phyloP scores from a whole-genome alignment of 2,329 filamentous ascomycete species.

The Curvularia verruculosa region DNA sequence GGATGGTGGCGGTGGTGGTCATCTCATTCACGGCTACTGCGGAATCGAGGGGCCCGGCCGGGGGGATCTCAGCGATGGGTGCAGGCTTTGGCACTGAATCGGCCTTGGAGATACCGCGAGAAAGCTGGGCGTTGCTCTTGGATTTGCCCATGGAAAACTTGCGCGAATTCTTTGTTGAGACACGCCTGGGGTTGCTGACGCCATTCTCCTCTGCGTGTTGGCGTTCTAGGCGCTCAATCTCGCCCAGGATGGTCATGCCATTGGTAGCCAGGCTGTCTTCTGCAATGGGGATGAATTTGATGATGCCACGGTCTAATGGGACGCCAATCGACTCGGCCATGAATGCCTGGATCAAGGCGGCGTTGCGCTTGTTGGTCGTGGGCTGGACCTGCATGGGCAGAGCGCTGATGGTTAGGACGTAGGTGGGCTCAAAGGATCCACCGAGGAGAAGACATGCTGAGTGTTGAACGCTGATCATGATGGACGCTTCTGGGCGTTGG shows the following conservation, averaged over 20 bases:
- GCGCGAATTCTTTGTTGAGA: slow-evolving; percentile 47
- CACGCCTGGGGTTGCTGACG: slow-evolving; percentile 49
- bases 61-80: slow-evolving; percentile 41
- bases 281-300: slow-evolving; percentile 72
- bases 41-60: slow-evolving; percentile 46
- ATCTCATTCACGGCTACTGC: slow-evolving; percentile 43
- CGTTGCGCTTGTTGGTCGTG: slow-evolving; percentile 80
- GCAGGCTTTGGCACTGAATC: slow-evolving; percentile 33
- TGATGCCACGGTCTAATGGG: slow-evolving; percentile 67
- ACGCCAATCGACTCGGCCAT: slow-evolving; percentile 75
- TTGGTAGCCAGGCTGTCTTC: slow-evolving; percentile 76
- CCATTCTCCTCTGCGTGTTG: slow-evolving; percentile 51
- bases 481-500: slow-evolving; percentile 72
- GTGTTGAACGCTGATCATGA: slow-evolving; percentile 78
- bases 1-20: slow-evolving; percentile 24
- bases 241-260: slow-evolving; percentile 71
- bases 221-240: slow-evolving; percentile 66
- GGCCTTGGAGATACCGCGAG: slow-evolving; percentile 41
- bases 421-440: slow-evolving; percentile 78
- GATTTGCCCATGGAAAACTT: slow-evolving; percentile 42
- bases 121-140: slow-evolving; percentile 48
- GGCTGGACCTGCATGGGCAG: slow-evolving; percentile 72
- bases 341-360: slow-evolving; percentile 76
- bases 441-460: slow-evolving; percentile 76
- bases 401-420: slow-evolving; percentile 75